Evolutionary conservation across 176 grass and related monocot genomes (phyloP), one percentile per base, ranked within the genome.

Genomic region (Hsuehochloa calcarea): DNA sequence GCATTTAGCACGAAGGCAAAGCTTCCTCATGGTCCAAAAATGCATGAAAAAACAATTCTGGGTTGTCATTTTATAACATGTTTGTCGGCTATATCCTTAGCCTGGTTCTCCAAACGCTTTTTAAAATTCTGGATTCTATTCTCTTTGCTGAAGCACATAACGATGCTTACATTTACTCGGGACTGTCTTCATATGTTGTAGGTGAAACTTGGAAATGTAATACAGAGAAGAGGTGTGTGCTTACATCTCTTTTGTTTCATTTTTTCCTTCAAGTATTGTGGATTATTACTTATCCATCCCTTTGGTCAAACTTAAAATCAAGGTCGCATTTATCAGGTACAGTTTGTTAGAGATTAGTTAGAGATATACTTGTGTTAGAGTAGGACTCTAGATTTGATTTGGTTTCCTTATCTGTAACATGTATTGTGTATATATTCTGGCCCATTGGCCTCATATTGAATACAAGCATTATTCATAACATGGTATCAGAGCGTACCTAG

Each of bases 171-270:
- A 78, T 65, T 88, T 69, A 88, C 81, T 70, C 3, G 59, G 38
- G 35, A 49, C 25, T 65, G 14, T 80, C 10, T 85, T 80, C 54
- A 38, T 77, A 49, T 85, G 25, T 54, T 91, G 72, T 52, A 95
- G 93, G 93, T 95, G 83, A 95, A 91, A 76, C 85, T 88, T 86
- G 93, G 93, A 88, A 95, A 95, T 83, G 83, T 95, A 13, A 90
- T 95, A 88, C 90, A 92, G 79, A 86, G 88, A 88, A 92, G 49
- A 95, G 83, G 93, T 92, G 52, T 95, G 93, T 79, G n/a, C 1
- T 88, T 78, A 37, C 75, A 78, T 83, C 51, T 73, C 40, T 84
- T 68, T 23, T 43, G 22, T 90, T 82, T 86, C 67, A 14, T 80
- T 29, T 70, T 75, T 72, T 22, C 70, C 38, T 84, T 85, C 74